Evolutionary conservation across 2,329 filamentous ascomycete genomes (phyloP), one percentile per base, ranked within the genome.

Genomic region (Pestalotiopsis sp.): DNA sequence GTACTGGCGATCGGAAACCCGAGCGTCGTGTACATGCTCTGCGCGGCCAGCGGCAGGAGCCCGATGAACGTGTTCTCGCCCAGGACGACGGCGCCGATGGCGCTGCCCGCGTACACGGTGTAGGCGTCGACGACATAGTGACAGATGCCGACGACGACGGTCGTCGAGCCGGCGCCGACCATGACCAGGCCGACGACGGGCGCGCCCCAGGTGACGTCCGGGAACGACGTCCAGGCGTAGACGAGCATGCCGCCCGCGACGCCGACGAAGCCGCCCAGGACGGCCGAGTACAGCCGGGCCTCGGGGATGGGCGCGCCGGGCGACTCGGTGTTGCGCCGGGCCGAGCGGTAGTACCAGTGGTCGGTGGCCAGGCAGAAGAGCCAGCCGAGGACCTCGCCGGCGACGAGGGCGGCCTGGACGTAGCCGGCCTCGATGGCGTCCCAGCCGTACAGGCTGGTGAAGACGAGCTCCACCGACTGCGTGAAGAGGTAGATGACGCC

Each of bases 71-170:
- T 70, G 66, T 86, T 86, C 73, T 86, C 85, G 3, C 82, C 78
- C 55, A 84, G 79, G 0, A 80, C 82, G 3, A 84, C 79, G 0
- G 82, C 84, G 3, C 82, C 83, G 30, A 86, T 79, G 0, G 83
- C 83, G 44, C 81, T 84, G 1, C 79, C 84, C 3, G 84, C 82
- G 68, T 84, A 86, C 63, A 80, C 81, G 2, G 79, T 78, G 68
- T 86, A 87, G 2, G 81, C 78, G 71, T 86, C 85, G 1, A 82
- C 79, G 14, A 86, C 75, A 64, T 87, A 87, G 67, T 82, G 81
- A 20, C 81, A 80, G 17, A 84, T 80, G 0, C 80, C 81, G 1
- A 78, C 75, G 0, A 85, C 80, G 9, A 85, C 81, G 39, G 79
- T 76, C 13, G 82, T 82, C 71, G 82, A 84, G 2, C 84, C 84